These are phyloP conservation scores for Flammula alnicola DNA, from an alignment of 1,284 basidiomycete genomes.

Conservation along the genomic window DNA sequence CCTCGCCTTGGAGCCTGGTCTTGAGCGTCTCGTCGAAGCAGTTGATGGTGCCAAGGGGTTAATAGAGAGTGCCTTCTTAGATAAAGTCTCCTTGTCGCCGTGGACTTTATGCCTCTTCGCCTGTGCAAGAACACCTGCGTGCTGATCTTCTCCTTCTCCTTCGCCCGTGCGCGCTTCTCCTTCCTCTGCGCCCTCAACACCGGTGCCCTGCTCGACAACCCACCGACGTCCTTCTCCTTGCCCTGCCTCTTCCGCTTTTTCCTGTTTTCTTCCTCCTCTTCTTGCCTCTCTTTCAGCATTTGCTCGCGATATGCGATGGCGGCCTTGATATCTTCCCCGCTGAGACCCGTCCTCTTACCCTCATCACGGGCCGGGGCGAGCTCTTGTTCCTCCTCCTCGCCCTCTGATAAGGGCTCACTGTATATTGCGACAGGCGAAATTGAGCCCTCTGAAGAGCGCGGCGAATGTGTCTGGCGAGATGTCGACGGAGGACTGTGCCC, in stretches of 20 bases:
- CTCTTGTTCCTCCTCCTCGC: slow-evolving; percentile 87
- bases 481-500: slow-evolving; percentile 27
- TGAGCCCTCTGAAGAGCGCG: slow-evolving; percentile 49
- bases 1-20: slow-evolving; percentile 52
- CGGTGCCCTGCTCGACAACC: slow-evolving; percentile 21
- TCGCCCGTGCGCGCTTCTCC: slow-evolving; percentile 33
- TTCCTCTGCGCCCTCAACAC: slow-evolving; percentile 24
- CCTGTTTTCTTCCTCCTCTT: slow-evolving; percentile 32
- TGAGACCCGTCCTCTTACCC: slow-evolving; percentile 76
- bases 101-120: slow-evolving; percentile 33
- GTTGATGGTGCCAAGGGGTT: slow-evolving; percentile 84
- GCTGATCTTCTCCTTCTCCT: slow-evolving; percentile 5
- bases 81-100: slow-evolving; percentile 24
- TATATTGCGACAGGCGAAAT: slow-evolving; percentile 61
- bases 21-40: slow-evolving; percentile 83
- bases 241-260: slow-evolving; percentile 23
- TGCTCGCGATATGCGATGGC: slow-evolving; percentile 85
- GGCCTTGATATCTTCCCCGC: slow-evolving; percentile 71
- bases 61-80: slow-evolving; percentile 61
- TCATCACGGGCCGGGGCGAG: slow-evolving; percentile 77
- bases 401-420: slow-evolving; percentile 88
- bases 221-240: slow-evolving; percentile 24
- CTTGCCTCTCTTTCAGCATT: slow-evolving; percentile 62
- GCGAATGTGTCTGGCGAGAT: slow-evolving; percentile 47
- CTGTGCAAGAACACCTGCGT: slow-evolving; percentile 9